Evolutionary conservation across 805 yeast species (phyloP), one percentile per base, ranked within the genome.

Genomic region (Cyberlindnera subsufficiens): DNA sequence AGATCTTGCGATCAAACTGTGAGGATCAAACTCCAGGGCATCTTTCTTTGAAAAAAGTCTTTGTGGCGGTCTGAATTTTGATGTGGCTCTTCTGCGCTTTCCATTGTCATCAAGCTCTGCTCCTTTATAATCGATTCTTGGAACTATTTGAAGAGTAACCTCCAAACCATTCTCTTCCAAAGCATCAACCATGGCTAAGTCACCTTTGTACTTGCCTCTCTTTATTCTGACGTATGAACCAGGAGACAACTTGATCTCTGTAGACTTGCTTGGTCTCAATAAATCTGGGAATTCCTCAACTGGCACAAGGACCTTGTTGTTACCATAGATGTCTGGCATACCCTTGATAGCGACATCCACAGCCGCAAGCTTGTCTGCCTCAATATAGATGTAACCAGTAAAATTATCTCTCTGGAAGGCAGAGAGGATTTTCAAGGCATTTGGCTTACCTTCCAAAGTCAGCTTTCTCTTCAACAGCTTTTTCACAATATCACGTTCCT

Each of bases 351-450:
- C 96, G 45, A 78, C 81, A 58, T 84, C 86, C 34, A 91, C 95
- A 18, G 96, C 96, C 46, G 93, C 88, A 50, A 90, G 84, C 61
- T 86, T 85, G 47, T 91, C 83, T 15, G 99, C 98, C 67, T 93
- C 99, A 49, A 93, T 77, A 64, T 93, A 93, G 40, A 93, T 78
- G 61, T 95, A 88, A 20, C 98, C 98, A 30, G 81, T 75, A 64
- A 90, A 91, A 35, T 86, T 81, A 56, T 93, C 97, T 66, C 99
- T 78, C 67, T 93, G 97, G 70, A 93, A 93, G 30, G 85, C 95
- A 16, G 96, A 84, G 61, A 75, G 75, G 42, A 93, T 88, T 45
- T 86, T 91, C 50, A 89, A 75, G n/a, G 95, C 86, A 40, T 77
- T 79, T 46, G 78, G 78, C 55, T 85, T 80, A 53, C 82, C 77